phyloP scores from a whole-genome alignment of 495 filamentous ascomycete species.

The Aspergillus nidulans region DNA sequence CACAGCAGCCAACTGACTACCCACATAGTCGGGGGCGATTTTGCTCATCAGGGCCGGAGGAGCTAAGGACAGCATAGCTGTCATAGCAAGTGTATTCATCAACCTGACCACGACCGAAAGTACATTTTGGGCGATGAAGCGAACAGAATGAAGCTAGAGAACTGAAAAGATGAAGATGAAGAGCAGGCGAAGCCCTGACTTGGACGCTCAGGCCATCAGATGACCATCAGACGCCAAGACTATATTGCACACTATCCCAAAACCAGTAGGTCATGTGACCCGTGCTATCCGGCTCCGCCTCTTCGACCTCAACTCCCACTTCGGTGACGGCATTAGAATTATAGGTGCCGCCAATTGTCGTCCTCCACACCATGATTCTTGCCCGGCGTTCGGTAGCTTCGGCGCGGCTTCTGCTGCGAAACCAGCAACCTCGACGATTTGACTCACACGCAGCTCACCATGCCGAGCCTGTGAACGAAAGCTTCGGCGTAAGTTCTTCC shows the following conservation, averaged over 20 bases:
- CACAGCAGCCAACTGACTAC: conserved; percentile 21
- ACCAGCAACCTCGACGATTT: conserved; percentile 42
- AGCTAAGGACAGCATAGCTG: neutral
- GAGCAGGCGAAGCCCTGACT: neutral
- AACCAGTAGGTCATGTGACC: conserved; percentile 17
- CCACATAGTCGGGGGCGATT: conserved; percentile 8
- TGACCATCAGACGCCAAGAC: conserved; percentile 11
- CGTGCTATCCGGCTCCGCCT: conserved; percentile 14
- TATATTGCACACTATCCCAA: conserved; percentile 6
- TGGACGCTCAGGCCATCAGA: neutral
- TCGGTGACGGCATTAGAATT: conserved; percentile 25
- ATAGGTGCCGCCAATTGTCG: conserved; percentile 30
- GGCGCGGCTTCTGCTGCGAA: conserved; percentile 40
- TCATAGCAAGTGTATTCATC: neutral
- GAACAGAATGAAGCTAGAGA: neutral
- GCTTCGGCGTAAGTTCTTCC: conserved; percentile 56
- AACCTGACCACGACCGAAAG: conserved; percentile 2
- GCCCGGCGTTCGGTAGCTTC: conserved; percentile 41
- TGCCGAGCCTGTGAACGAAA: conserved; percentile 55
- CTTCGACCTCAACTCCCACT: conserved; percentile 17
- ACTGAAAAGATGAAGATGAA: neutral
- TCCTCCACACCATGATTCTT: conserved; percentile 40
- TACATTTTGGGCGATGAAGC: conserved; percentile 7
- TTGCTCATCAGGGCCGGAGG: neutral
- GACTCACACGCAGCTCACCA: conserved; percentile 43